Conservation (phyloP, 805 yeast species). For the Naumovozyma dairenensis region DNA sequence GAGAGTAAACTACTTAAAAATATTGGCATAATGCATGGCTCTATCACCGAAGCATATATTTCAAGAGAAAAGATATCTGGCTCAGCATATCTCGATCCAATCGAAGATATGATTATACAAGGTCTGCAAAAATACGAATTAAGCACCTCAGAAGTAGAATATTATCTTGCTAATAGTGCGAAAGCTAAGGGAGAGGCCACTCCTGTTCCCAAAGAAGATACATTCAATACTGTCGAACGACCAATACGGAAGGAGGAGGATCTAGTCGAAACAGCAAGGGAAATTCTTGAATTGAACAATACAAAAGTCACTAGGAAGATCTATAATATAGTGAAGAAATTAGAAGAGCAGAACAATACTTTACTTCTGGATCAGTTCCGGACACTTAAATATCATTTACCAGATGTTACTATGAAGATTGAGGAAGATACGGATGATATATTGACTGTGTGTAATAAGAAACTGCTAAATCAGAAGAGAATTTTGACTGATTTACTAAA, state of each 20-base stretch:
- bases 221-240: slow-evolving; percentile 2
- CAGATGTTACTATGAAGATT: slow-evolving; percentile 10
- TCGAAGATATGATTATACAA: slow-evolving; percentile 33
- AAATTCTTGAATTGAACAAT: slow-evolving; percentile 28
- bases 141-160: slow-evolving; percentile 24
- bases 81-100: slow-evolving; percentile 34
- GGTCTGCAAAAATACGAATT: slow-evolving; percentile 31
- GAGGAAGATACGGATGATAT: slow-evolving; percentile 7
- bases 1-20: slow-evolving; percentile 37
- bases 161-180: slow-evolving; percentile 5
- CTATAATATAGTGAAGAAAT: slow-evolving; percentile 13
- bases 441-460: slow-evolving; percentile 9
- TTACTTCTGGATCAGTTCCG: slow-evolving; percentile 12
- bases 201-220: slow-evolving; percentile 7
- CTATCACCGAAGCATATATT: background rate
- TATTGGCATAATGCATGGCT: background rate
- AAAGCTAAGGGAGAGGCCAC: background rate
- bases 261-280: slow-evolving; percentile 26
- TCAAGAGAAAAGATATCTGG: slow-evolving; percentile 43
- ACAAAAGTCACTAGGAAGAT: slow-evolving; percentile 18
- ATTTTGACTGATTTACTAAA: slow-evolving; percentile 19
- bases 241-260: slow-evolving; percentile 11
- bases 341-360: slow-evolving; percentile 22
- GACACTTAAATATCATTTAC: slow-evolving; percentile 5
- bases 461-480: slow-evolving; percentile 17